Evolutionary conservation across 148 eudicot species (phyloP).

Genomic region (Chenopodium berlandieri): DNA sequence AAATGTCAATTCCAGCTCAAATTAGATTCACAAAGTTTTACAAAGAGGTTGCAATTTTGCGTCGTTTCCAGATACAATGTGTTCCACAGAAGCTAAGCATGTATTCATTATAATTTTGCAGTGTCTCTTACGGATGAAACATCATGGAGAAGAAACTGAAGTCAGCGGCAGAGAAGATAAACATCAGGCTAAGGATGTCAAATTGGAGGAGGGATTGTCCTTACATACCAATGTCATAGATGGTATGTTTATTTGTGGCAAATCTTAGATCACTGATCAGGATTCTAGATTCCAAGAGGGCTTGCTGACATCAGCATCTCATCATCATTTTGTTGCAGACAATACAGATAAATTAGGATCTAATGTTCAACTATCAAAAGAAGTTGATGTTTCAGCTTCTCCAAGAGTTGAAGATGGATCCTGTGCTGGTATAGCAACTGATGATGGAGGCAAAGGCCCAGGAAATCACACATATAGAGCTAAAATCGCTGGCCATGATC

Average conservation of each 20-base stretch:
- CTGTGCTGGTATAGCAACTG: slow-evolving; percentile 27
- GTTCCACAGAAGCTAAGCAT: neutral
- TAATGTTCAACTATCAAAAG: neutral
- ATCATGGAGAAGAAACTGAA: slow-evolving; percentile 19
- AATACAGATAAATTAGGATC: slow-evolving; percentile 17
- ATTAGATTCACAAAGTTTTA: neutral
- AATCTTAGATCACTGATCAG: neutral
- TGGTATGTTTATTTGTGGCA: slow-evolving; percentile 13
- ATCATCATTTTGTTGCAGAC: slow-evolving; percentile 16
- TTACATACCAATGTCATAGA: neutral
- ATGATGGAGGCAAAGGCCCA: slow-evolving; percentile 28
- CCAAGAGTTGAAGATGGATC: slow-evolving; percentile 25
- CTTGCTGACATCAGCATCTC: neutral
- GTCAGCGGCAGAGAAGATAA: slow-evolving; percentile 11
- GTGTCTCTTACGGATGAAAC: slow-evolving; percentile 26
- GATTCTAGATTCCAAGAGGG: neutral
- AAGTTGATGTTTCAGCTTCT: slow-evolving; percentile 9
- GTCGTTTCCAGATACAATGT: neutral
- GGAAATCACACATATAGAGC: slow-evolving; percentile 18
- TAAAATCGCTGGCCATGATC: slow-evolving; percentile 10
- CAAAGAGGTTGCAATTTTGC: neutral
- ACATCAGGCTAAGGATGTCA: slow-evolving; percentile 17
- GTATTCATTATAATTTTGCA: slow-evolving; percentile 19
- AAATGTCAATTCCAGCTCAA: neutral
- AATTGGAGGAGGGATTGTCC: slow-evolving; percentile 23